Conservation (phyloP, 345 rosid species). For the Eucalyptus erythrocorys region DNA sequence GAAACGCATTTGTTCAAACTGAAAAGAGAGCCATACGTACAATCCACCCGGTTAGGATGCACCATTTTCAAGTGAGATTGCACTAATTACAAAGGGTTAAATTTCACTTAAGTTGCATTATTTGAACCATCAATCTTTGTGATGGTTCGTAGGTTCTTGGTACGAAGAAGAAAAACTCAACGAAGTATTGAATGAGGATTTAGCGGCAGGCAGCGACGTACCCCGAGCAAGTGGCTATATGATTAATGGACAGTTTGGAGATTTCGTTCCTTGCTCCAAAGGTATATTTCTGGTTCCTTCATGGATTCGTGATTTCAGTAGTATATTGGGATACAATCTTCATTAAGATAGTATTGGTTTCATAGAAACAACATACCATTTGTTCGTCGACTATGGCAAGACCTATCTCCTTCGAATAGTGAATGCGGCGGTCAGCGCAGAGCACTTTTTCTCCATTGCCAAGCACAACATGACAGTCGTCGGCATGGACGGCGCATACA, state of each 20-base stretch:
- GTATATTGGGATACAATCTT: background rate
- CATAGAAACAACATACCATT: background rate
- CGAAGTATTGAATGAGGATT: background rate
- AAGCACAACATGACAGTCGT: conserved; percentile 12
- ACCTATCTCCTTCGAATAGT: conserved; percentile 21
- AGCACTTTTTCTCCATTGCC: conserved; percentile 17
- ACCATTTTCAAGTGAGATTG: background rate
- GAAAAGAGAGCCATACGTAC: background rate
- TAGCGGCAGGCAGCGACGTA: background rate
- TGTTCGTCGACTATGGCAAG: conserved; percentile 9
- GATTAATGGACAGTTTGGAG: conserved; percentile 25
- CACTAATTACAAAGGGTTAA: background rate
- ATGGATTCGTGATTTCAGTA: background rate
- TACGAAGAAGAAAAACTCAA: background rate
- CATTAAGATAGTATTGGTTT: background rate
- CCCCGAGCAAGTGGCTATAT: background rate
- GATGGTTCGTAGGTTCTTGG: conserved; percentile 31
- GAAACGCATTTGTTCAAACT: background rate
- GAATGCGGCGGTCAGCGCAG: conserved; percentile 14
- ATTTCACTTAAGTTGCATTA: background rate
- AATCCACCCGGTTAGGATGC: background rate
- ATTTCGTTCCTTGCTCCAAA: conserved; percentile 1
- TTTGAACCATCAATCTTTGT: background rate
- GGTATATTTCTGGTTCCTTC: background rate
- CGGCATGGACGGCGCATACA: conserved; percentile 18